Percentiles rank a stretch among this genome's conserved stretches.
phyloP scores from a whole-genome alignment of 345 rosid species.

The Gossypium turneri region DNA sequence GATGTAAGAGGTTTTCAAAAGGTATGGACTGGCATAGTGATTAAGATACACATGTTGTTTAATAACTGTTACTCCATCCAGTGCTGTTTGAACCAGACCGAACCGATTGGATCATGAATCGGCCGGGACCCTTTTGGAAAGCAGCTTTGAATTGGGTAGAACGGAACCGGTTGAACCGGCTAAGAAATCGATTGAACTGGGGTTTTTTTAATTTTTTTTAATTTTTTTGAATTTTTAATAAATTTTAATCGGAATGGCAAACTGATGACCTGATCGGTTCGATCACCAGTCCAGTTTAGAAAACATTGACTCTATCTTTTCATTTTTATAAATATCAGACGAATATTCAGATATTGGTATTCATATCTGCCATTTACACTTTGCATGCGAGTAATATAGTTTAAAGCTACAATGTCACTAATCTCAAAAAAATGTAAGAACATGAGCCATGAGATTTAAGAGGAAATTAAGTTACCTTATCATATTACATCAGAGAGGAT shows the following conservation, averaged over 20 bases:
- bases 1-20: background rate
- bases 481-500: background rate
- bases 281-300: too few species aligned
- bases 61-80: background rate
- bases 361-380: background rate
- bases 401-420: background rate
- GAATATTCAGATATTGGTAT: too few species aligned
- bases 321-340: background rate
- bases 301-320: background rate
- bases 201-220: too few species aligned
- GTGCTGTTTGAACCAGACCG: too few species aligned
- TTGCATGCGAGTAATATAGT: background rate
- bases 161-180: too few species aligned
- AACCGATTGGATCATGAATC: too few species aligned
- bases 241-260: too few species aligned
- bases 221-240: too few species aligned
- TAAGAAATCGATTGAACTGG: too few species aligned
- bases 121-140: accelerated
- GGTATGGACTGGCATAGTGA: background rate
- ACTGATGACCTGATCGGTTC: too few species aligned
- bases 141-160: too few species aligned
- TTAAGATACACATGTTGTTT: background rate
- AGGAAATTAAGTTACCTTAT: background rate
- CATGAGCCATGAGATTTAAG: background rate
- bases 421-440: background rate